Conservation (phyloP, 441 rosid species). For the Flueggea neowawraea region DNA sequence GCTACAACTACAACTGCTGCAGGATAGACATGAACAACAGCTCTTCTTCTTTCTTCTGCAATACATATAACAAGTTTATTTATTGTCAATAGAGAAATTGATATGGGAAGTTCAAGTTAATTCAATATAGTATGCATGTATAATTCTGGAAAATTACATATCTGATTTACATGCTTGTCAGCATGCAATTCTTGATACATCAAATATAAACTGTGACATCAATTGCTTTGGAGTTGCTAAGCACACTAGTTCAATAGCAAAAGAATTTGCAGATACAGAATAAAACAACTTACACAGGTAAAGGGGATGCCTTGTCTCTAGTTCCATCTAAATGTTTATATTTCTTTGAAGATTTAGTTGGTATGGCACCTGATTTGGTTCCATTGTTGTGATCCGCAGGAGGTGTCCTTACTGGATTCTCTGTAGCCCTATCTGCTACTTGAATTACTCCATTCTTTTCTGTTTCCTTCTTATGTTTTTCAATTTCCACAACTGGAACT, state of each 20-base stretch:
- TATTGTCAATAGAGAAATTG: too few species aligned
- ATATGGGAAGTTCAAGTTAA: neutral
- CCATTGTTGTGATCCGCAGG: conserved; percentile 9
- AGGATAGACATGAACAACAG: conserved; percentile 36
- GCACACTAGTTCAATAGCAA: too few species aligned
- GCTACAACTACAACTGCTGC: conserved; percentile 36
- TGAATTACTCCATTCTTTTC: conserved; percentile 19
- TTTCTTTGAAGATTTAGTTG: conserved; percentile 26
- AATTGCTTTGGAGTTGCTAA: too few species aligned
- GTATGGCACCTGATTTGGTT: conserved; percentile 13
- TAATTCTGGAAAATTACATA: too few species aligned
- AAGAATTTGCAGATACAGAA: neutral
- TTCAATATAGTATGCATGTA: too few species aligned
- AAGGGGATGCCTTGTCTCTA: conserved; percentile 33
- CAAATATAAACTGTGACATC: too few species aligned
- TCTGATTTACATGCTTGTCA: too few species aligned
- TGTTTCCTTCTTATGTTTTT: conserved; percentile 16
- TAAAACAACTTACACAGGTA: conserved; percentile 49
- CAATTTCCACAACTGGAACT: conserved; percentile 18
- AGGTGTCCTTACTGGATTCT: conserved; percentile 6
- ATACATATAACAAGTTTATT: neutral
- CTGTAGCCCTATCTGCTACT: conserved; percentile 6
- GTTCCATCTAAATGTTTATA: conserved; percentile 33
- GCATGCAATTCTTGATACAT: too few species aligned
- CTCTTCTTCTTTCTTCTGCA: conserved; percentile 25